Percentiles rank a stretch among this genome's conserved stretches.
These are phyloP conservation scores for Coemansia javaensis DNA, from an alignment of 192 early-diverging fungal genomes.

Conservation along the genomic window DNA sequence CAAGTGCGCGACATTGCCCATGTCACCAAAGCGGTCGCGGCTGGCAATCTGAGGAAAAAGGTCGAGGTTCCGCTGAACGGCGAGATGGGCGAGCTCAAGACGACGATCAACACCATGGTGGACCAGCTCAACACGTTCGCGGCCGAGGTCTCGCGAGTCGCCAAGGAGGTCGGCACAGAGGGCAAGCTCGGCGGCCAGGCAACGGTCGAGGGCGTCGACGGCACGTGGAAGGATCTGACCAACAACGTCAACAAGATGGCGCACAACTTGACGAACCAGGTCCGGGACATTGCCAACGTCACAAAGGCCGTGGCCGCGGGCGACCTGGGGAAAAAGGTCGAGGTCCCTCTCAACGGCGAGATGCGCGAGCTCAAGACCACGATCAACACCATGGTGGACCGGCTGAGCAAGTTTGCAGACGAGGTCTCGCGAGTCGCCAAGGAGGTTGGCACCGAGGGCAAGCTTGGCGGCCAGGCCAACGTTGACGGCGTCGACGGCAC, in stretches of 20 bases:
- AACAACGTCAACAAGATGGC: slow-evolving; percentile 66
- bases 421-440: slow-evolving; percentile 63
- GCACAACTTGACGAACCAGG: slow-evolving; percentile 57
- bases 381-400: slow-evolving; percentile 63
- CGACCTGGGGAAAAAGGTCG: slow-evolving; percentile 55
- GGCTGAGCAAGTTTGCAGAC: slow-evolving; percentile 57
- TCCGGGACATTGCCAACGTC: slow-evolving; percentile 54
- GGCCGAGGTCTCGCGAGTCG: slow-evolving; percentile 61
- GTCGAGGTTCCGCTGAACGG: slow-evolving; percentile 52
- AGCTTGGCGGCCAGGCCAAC: slow-evolving; percentile 60
- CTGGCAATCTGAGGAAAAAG: slow-evolving; percentile 55
- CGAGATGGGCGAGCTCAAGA: slow-evolving; percentile 57
- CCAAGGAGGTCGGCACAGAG: slow-evolving; percentile 63
- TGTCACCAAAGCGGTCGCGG: slow-evolving; percentile 56
- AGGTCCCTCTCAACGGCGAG: slow-evolving; percentile 52
- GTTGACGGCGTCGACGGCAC: slow-evolving; percentile 59
- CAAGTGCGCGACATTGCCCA: slow-evolving; percentile 61
- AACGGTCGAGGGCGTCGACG: slow-evolving; percentile 51
- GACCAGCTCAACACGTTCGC: slow-evolving; percentile 63
- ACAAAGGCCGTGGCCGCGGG: slow-evolving; percentile 55
- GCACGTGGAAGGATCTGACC: slow-evolving; percentile 60
- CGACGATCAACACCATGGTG: slow-evolving; percentile 61
- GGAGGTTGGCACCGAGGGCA: slow-evolving; percentile 67
- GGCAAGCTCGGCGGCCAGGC: slow-evolving; percentile 55
- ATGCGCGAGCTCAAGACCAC: slow-evolving; percentile 55